Base-by-base conservation (phyloP, 257 asterid species). In the Nicotiana tomentosiformis region DNA sequence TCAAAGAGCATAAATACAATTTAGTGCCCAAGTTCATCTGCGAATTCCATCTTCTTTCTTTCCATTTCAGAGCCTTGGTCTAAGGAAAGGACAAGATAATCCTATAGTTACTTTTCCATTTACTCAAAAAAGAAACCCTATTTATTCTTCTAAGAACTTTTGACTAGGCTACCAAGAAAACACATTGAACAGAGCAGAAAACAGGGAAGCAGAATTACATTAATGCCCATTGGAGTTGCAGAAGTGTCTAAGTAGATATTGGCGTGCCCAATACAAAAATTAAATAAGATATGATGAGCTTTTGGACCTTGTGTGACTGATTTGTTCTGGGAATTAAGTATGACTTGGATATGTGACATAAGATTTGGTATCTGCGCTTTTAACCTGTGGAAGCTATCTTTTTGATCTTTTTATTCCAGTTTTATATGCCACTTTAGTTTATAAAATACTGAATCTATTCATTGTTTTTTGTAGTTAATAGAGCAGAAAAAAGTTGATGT, bases 401-500 rank as follows among this genome's bases (percentile, higher is more conserved):
- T 74, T 15, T 15, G 35, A 26, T 29, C 53, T 35, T 76, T 23
- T 51, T 17, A 51, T 76, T 76, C 46, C 20, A 49, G 62, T 51
- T 76, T 12, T 76, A 26, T 51, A 14, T 76, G 16, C 16, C 64
- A 51, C 53, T 74, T 51, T 49, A 76, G 53, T 29, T 51, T 76
- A 76, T 76, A 26, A 51, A 51, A 51, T 76, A 26, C 10, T 51
- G 43, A 29, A 51, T 76, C 53, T 51, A 51, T 76, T 51, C 64
- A 53, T 60, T 18, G 51, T 77, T 78, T 23, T 69, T 85, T 87
- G 82, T 85, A 96, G 99, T 86, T 96, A 87, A 89, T 95, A 88
- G 96, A 91, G 86, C 90, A 88, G 78, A 97, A 97, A 51, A 92
- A 90, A 89, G 93, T 93, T 86, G 86, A 89, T 81, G 84, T 88